Evolutionary conservation across 2,329 filamentous ascomycete species (phyloP).

Genomic region (Tolypocladium endophyticum): DNA sequence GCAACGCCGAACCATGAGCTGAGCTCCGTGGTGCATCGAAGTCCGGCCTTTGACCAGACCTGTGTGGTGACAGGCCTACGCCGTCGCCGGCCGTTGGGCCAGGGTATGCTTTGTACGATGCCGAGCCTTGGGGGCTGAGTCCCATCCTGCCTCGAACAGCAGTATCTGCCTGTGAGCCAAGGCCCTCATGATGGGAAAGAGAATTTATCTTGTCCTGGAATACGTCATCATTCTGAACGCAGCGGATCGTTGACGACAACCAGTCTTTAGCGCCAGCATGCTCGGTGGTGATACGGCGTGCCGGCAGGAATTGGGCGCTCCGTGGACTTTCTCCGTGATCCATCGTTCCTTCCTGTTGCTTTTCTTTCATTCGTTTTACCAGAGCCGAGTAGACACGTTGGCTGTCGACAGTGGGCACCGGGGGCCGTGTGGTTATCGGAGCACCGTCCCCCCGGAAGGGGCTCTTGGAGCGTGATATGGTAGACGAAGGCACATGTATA

Average conservation of each 20-base stretch:
- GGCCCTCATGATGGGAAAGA: background rate
- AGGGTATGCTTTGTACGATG: conserved; percentile 5
- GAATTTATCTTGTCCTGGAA: conserved; percentile 8
- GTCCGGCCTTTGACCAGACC: conserved; percentile 1
- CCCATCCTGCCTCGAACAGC: background rate
- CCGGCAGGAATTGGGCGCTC: conserved; percentile 2
- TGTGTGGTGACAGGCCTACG: conserved; percentile 3
- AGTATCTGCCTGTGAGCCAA: background rate
- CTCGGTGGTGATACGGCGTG: conserved; percentile 8
- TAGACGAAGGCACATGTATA: conserved; percentile 25
- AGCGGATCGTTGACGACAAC: conserved; percentile 20
- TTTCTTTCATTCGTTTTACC: conserved; percentile 42
- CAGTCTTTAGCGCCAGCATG: conserved; percentile 6
- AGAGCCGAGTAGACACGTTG: conserved; percentile 53
- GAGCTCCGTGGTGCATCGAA: conserved; percentile 16
- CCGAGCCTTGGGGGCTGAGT: background rate
- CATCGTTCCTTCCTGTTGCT: conserved; percentile 7
- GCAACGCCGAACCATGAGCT: conserved; percentile 36
- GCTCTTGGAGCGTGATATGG: conserved; percentile 14
- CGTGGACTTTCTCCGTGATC: background rate
- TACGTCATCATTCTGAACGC: conserved; percentile 21
- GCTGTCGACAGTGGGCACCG: conserved; percentile 32
- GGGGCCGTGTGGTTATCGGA: background rate
- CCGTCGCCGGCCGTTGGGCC: conserved; percentile 4
- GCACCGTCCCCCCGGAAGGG: background rate